These are phyloP conservation scores for Astrephomene gubernaculifera DNA, from an alignment of 139 green algal genomes.

Conservation along the genomic window DNA sequence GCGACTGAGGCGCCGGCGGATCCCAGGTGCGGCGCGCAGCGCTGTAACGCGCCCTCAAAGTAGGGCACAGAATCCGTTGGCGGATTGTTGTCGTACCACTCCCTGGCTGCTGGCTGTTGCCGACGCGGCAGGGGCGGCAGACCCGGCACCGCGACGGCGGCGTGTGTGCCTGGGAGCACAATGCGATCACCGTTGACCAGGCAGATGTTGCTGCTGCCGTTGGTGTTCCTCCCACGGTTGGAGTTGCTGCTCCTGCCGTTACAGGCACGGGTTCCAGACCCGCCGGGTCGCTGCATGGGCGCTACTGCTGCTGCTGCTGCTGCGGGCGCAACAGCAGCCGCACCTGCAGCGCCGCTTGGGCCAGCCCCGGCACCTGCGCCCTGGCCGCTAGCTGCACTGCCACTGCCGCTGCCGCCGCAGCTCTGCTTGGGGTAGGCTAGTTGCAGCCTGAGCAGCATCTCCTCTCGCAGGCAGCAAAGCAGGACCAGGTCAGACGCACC, in stretches of 20 bases:
- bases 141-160: not conserved
- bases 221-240: not conserved
- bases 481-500: not conserved
- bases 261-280: too few relatives aligned
- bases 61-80: not conserved
- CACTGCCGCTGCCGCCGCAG: not conserved
- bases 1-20: not conserved
- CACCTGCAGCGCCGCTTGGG: not conserved
- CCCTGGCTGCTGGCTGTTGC: not conserved
- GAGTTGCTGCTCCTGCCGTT: not conserved
- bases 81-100: not conserved
- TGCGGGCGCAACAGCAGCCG: not conserved
- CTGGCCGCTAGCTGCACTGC: too few relatives aligned
- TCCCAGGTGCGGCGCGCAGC: conserved; percentile 4
- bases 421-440: not conserved
- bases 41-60: conserved; percentile 19
- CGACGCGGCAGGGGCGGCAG: conserved; percentile 16
- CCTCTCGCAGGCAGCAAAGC: conserved; percentile 23
- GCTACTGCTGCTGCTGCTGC: not conserved
- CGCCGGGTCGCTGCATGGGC: not conserved
- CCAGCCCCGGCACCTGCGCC: not conserved
- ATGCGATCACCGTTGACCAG: not conserved
- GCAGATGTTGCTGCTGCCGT: not conserved
- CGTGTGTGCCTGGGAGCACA: conserved; percentile 1
- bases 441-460: conserved; percentile 24